Percentiles rank a stretch among this genome's conserved stretches.
Evolutionary conservation across 306 rosid genomes (phyloP).

Genomic region (Abrus pulchellus): DNA sequence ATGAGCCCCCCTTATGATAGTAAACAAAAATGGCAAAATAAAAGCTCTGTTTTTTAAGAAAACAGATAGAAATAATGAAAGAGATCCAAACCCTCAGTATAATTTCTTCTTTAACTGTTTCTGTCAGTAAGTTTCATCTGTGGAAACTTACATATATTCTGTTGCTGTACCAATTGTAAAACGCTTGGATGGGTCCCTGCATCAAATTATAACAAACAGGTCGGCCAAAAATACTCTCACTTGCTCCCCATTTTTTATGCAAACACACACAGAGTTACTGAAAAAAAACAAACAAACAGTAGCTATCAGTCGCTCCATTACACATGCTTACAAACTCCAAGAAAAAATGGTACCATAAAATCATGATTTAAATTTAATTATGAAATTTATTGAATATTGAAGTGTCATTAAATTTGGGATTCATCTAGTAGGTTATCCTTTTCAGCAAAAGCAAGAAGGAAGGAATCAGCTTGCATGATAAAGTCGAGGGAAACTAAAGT

Average conservation of each 20-base stretch:
- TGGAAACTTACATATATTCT: slow-evolving; percentile 20
- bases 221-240: slow-evolving; percentile 3
- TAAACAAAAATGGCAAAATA: background rate
- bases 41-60: background rate
- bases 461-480: background rate
- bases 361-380: background rate
- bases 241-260: slow-evolving; percentile 8
- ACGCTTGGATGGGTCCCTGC: background rate
- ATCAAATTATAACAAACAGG: slow-evolving; percentile 11
- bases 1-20: background rate
- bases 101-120: background rate
- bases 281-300: background rate
- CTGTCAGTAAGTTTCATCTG: background rate
- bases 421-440: slow-evolving; percentile 24
- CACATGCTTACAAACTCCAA: background rate
- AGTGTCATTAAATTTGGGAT: slow-evolving; percentile 21
- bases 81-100: slow-evolving; percentile 5
- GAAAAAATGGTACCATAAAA: slow-evolving; percentile 3
- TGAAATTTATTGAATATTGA: slow-evolving; percentile 2
- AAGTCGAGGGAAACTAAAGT: slow-evolving; percentile 11
- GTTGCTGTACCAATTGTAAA: background rate
- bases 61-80: background rate
- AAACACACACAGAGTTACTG: slow-evolving; percentile 13
- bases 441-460: slow-evolving; percentile 22
- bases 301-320: background rate